Base-by-base conservation (phyloP, 2,329 filamentous ascomycete species). In the Penicillium griseofulvum region DNA sequence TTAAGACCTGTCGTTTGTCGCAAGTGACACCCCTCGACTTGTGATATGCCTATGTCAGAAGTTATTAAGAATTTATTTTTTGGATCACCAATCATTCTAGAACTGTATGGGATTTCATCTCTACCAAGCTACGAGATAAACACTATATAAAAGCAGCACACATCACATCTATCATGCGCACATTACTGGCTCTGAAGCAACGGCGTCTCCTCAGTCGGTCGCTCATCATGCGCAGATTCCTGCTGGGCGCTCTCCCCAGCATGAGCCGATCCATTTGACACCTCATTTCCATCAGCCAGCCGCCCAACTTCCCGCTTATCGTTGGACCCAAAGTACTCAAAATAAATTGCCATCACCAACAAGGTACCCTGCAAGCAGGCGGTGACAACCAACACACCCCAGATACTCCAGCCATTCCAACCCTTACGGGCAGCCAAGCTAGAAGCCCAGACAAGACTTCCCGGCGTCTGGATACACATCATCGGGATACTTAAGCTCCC, bases 391-490 rank as follows among this genome's bases (percentile, higher is more conserved):
- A 93, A 95, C 14, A 97, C 87, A 10, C 91, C 87, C 94, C 94
- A 99, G 0, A 91, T 91, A 74, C 92, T 97, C 94, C 94, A 99
- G 0, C 93, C 93, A 33, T 83, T 85, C 66, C 80, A 81, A 0
- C 94, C 94, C 19, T 97, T 81, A 43, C 94, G 83, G 8, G 84
- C 85, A 48, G 87, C 91, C 41, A 99, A 77, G 71, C 91, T 97
- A 12, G 83, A 87, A 0, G 93, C 91, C 76, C 96, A 97, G 7
- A 99, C 77, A 64, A 96, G 87, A 56, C 91, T 91, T 0, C 94
- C 94, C 0, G 94, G 94, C 0, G 93, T 97, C 73, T 99, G 94
- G 33, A 99, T 96, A 70, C 89, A 89, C 92, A 99, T 97, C 88
- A 97, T 97, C 5, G 91, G 88, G 54, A 99, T 94, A 68, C 91